These are phyloP conservation scores for Colletotrichum spinosum DNA, from an alignment of 2,329 filamentous ascomycete species.

Conservation along the genomic window DNA sequence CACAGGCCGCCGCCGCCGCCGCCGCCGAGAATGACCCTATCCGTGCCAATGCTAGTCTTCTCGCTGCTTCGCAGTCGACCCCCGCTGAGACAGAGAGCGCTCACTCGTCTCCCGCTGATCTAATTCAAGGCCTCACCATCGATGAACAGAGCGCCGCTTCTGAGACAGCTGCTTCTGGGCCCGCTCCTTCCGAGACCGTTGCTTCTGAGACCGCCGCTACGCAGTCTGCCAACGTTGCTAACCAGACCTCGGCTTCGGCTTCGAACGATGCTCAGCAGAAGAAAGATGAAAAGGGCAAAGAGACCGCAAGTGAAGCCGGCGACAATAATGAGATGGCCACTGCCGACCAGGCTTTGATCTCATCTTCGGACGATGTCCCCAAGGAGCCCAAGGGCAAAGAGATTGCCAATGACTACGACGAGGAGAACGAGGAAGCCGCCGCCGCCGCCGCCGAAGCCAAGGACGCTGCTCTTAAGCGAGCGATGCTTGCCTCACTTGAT, in stretches of 20 bases:
- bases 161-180: no score
- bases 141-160: background rate
- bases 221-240: background rate
- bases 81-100: no score
- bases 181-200: no score
- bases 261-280: background rate
- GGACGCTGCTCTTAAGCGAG: conserved; percentile 16
- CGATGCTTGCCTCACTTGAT: conserved; percentile 17
- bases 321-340: background rate
- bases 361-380: conserved; percentile 1
- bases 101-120: no score
- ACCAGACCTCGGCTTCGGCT: background rate
- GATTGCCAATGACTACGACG: no score
- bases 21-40: background rate
- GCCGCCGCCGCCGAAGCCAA: background rate
- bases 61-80: no score
- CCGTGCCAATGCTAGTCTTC: no score
- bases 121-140: background rate
- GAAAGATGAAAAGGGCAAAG: conserved; percentile 7
- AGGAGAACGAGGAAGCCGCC: background rate
- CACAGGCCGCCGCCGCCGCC: conserved; percentile 3
- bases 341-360: background rate
- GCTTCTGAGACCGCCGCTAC: background rate
- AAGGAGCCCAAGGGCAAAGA: background rate
- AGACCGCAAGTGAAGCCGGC: background rate